Evolutionary conservation across 768 basidiomycete species (phyloP).

Genomic region (Clitopilus hobsonii): DNA sequence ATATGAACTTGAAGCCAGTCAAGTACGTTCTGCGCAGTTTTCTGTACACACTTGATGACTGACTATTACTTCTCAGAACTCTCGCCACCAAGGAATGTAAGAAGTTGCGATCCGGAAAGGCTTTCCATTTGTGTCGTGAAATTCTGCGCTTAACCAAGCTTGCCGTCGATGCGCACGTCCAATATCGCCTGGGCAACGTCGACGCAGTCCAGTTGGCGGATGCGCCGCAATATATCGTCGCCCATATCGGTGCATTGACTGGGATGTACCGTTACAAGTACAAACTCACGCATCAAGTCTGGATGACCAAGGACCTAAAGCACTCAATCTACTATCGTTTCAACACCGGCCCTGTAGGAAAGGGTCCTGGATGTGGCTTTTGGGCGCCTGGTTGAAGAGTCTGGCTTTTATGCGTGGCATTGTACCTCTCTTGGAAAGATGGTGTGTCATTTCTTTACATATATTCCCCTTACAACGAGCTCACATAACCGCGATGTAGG

Average conservation of each 20-base stretch:
- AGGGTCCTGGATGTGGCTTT: conserved; percentile 98
- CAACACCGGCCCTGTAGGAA: conserved; percentile 99
- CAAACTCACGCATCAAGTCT: conserved; percentile 99
- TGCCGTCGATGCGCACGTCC: conserved; percentile 97
- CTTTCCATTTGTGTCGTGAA: conserved; percentile 97
- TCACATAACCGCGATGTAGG: conserved; percentile 28
- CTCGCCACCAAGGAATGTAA: conserved; percentile 99
- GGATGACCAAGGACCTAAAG: conserved; percentile 99
- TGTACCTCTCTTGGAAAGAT: conserved; percentile 93
- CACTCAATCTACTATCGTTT: conserved; percentile 98
- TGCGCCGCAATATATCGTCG: conserved; percentile 96
- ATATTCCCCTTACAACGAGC: too few species aligned
- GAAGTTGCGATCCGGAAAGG: conserved; percentile 99
- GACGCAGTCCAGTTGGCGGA: conserved; percentile 99
- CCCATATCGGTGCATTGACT: conserved; percentile 94
- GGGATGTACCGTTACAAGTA: conserved; percentile 99
- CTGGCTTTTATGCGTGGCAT: conserved; percentile 99
- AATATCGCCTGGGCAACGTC: conserved; percentile 96
- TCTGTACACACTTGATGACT: background rate
- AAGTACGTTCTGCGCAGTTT: conserved; percentile 40
- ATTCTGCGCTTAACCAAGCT: conserved; percentile 97
- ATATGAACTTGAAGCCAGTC: conserved; percentile 97
- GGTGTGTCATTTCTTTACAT: conserved; percentile 59
- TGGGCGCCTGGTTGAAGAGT: conserved; percentile 99
- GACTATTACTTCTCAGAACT: conserved; percentile 52